phyloP scores from a whole-genome alignment of 306 rosid species.

The Ammopiptanthus mongolicus region DNA sequence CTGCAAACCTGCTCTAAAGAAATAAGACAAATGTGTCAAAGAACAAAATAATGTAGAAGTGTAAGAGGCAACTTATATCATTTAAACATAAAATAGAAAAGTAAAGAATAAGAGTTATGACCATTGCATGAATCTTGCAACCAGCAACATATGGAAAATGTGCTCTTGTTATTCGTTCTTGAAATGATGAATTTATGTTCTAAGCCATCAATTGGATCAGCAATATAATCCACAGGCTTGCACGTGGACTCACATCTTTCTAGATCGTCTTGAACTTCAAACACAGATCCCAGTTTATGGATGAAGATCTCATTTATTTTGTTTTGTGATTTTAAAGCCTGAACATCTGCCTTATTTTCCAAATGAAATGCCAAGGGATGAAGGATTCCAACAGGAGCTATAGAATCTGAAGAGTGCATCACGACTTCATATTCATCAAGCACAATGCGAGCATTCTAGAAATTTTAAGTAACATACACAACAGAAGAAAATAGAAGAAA shows the following conservation, averaged over 20 bases:
- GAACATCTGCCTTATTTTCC: conserved; percentile 56
- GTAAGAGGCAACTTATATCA: not conserved
- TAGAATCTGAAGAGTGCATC: conserved; percentile 81
- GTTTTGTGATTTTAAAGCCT: conserved; percentile 30
- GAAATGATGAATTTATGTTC: conserved; percentile 61
- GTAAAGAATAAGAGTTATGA: conserved; percentile 14
- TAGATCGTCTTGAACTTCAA: conserved; percentile 56
- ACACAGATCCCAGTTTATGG: conserved; percentile 46
- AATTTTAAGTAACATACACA: conserved; percentile 11
- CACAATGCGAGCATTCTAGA: conserved; percentile 74
- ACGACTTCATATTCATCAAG: conserved; percentile 77
- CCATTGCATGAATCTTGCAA: conserved; percentile 60
- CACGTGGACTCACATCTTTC: conserved; percentile 33
- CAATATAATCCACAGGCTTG: conserved; percentile 37
- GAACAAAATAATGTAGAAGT: conserved; percentile 10
- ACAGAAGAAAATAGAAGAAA: conserved; percentile 16
- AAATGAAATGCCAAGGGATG: conserved; percentile 83
- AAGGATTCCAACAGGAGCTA: conserved; percentile 91
- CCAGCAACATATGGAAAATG: conserved; percentile 77
- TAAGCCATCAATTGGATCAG: conserved; percentile 28
- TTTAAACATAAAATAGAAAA: not conserved
- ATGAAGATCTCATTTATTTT: conserved; percentile 21
- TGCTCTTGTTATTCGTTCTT: conserved; percentile 48
- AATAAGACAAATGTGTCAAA: conserved; percentile 15
- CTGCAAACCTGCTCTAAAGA: conserved; percentile 53